These are phyloP conservation scores for Knufia fluminis DNA, from an alignment of 2,329 filamentous ascomycete species.

Conservation along the genomic window DNA sequence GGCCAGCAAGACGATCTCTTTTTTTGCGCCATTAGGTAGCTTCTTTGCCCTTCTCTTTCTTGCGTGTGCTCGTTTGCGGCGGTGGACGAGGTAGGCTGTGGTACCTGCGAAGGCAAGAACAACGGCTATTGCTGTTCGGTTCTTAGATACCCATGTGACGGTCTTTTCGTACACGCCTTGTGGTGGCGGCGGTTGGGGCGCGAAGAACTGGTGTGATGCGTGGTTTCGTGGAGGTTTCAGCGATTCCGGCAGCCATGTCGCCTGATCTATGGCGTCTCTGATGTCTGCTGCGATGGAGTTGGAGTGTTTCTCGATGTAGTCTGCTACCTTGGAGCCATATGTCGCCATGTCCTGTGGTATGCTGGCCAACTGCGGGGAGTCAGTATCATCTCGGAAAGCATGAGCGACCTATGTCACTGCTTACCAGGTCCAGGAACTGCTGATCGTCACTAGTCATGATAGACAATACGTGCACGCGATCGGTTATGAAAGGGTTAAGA, in stretches of 20 bases:
- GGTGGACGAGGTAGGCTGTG: slow-evolving; percentile 48
- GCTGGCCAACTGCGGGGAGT: slow-evolving; percentile 41
- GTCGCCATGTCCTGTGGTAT: slow-evolving; percentile 57
- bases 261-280: slow-evolving; percentile 57
- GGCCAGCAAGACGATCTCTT: slow-evolving; percentile 79
- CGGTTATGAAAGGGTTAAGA: too few species aligned
- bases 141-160: slow-evolving; percentile 60
- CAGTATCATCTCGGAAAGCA: slow-evolving; percentile 8
- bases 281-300: slow-evolving; percentile 64
- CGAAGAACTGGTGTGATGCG: slow-evolving; percentile 17
- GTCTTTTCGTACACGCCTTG: slow-evolving; percentile 44
- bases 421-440: slow-evolving; percentile 66
- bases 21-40: slow-evolving; percentile 71
- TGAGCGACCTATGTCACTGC: not conserved
- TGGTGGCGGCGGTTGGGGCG: slow-evolving; percentile 32
- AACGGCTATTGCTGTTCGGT: slow-evolving; percentile 65
- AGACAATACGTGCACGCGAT: not conserved
- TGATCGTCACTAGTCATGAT: slow-evolving; percentile 70
- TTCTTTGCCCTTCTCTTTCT: slow-evolving; percentile 66
- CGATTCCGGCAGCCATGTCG: slow-evolving; percentile 61
- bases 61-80: slow-evolving; percentile 50
- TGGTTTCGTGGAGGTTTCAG: slow-evolving; percentile 45
- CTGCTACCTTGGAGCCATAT: slow-evolving; percentile 65
- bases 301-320: slow-evolving; percentile 71
- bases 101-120: slow-evolving; percentile 63